Evolutionary conservation across 108 stramenopile species (phyloP), one percentile per base, ranked within the genome.

Genomic region (Chaetoceros tenuissimus): DNA sequence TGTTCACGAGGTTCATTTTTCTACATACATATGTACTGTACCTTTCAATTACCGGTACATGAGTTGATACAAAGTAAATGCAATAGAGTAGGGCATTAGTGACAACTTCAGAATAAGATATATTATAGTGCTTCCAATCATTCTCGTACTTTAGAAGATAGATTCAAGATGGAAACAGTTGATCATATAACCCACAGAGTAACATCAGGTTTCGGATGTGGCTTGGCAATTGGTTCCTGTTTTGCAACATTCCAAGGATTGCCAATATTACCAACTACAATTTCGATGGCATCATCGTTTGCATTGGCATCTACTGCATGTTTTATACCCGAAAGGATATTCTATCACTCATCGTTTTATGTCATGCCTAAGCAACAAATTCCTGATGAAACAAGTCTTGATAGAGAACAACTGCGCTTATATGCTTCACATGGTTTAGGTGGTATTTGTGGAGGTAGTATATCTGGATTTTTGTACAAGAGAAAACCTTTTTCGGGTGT

Each of bases 151-250:
- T n/a, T n/a, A n/a, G n/a, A n/a, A n/a, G n/a, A n/a, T n/a, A n/a
- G n/a, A n/a, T n/a, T n/a, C n/a, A n/a, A n/a, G n/a, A n/a, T n/a
- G n/a, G n/a, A n/a, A n/a, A n/a, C n/a, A n/a, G n/a, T 54, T 44
- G 53, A 55, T 55, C 44, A 31, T 44, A 19, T 34, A 22, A 20
- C 34, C 53, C 21, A 55, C 17, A 40, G 34, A 40, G 34, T 40
- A 5, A 40, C 34, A 5, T 5, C 8, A 13, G 13, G 34, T 19
- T 16, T 40, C 22, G 16, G 40, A 13, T 44, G n/a, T 45, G n/a
- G 53, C 31, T 44, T 55, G 21, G 44, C 44, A 44, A 16, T 2
- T 22, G 24, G 31, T 2, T 24, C 3, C 1, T 53, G 25, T n/a
- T 50, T 50, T 50, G 0, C 48, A 19, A 23, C 48, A 10, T 19